Conservation (phyloP, 257 asterid species). For the Thymus quinquecostatus region DNA sequence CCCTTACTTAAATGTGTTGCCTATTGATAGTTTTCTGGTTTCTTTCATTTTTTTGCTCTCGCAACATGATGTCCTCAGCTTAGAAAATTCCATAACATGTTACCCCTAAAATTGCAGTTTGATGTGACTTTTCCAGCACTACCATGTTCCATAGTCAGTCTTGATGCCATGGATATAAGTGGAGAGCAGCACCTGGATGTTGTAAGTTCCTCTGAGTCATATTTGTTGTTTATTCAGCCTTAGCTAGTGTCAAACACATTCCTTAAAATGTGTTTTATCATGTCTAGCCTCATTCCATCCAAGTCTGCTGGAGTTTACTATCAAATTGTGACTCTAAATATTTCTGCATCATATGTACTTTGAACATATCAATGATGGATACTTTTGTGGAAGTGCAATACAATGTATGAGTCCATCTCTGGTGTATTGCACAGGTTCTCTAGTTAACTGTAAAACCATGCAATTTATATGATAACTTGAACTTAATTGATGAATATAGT, state of each 20-base stretch:
- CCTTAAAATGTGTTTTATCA: slow-evolving; percentile 17
- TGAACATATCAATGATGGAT: neutral
- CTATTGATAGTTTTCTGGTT: slow-evolving; percentile 6
- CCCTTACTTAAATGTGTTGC: neutral
- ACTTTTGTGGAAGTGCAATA: neutral
- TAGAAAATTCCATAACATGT: slow-evolving; percentile 33
- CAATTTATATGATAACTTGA: neutral
- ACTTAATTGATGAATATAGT: slow-evolving; percentile 15
- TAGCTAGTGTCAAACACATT: neutral
- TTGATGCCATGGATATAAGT: slow-evolving; percentile 98
- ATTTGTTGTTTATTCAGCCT: slow-evolving; percentile 5
- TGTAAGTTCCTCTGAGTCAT: slow-evolving; percentile 55
- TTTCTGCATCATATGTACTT: slow-evolving; percentile 12
- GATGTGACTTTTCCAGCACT: slow-evolving; percentile 98
- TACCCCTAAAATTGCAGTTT: slow-evolving; percentile 71
- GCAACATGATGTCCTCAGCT: neutral
- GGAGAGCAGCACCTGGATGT: slow-evolving; percentile 99
- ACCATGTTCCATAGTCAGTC: slow-evolving; percentile 88
- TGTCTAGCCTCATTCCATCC: slow-evolving; percentile 4
- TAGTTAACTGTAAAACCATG: slow-evolving; percentile 1
- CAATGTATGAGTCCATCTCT: slow-evolving; percentile 6
- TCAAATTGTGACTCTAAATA: slow-evolving; percentile 6
- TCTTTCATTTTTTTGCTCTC: neutral
- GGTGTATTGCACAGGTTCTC: slow-evolving; percentile 9
- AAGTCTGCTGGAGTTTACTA: slow-evolving; percentile 11